Conservation (phyloP, 2,329 filamentous ascomycete species). For the Pyrenochaeta sp. region DNA sequence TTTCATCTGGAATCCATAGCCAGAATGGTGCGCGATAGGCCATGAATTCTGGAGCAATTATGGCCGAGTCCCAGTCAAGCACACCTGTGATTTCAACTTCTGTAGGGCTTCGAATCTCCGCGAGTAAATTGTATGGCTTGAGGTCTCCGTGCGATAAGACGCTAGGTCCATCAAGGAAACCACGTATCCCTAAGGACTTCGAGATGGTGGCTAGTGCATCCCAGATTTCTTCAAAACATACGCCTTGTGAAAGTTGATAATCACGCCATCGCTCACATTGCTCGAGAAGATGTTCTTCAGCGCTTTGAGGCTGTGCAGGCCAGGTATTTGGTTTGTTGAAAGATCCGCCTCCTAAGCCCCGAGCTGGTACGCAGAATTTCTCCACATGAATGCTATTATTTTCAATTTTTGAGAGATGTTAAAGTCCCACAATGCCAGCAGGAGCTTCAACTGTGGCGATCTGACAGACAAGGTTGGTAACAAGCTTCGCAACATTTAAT, state of each 20-base stretch:
- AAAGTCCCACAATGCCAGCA: constrained; percentile 8
- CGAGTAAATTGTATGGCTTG: constrained; percentile 37
- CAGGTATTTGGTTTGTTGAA: not conserved
- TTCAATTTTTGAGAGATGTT: not conserved
- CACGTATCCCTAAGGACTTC: constrained; percentile 15
- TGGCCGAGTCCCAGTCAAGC: constrained; percentile 47
- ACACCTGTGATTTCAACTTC: constrained; percentile 30
- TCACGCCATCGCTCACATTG: constrained; percentile 14
- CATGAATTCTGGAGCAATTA: constrained; percentile 43
- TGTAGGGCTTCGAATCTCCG: constrained; percentile 13
- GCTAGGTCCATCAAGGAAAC: constrained; percentile 15
- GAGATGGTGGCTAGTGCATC: constrained; percentile 11
- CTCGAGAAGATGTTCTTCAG: constrained; percentile 7
- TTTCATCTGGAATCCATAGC: constrained; percentile 37
- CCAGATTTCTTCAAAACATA: constrained; percentile 15
- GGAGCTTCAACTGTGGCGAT: constrained; percentile 1
- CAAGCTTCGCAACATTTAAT: constrained; percentile 2
- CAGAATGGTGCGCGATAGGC: constrained; percentile 41
- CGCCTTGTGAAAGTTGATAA: not conserved
- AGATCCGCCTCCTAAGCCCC: not conserved
- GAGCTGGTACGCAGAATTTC: constrained; percentile 3
- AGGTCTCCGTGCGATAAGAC: constrained; percentile 38
- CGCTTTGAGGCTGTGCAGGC: not conserved
- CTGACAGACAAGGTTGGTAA: constrained; percentile 1
- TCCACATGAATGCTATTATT: not conserved